Evolutionary conservation across 2,329 filamentous ascomycete species (phyloP), one percentile per base, ranked within the genome.

Genomic region (Eutypa lata): DNA sequence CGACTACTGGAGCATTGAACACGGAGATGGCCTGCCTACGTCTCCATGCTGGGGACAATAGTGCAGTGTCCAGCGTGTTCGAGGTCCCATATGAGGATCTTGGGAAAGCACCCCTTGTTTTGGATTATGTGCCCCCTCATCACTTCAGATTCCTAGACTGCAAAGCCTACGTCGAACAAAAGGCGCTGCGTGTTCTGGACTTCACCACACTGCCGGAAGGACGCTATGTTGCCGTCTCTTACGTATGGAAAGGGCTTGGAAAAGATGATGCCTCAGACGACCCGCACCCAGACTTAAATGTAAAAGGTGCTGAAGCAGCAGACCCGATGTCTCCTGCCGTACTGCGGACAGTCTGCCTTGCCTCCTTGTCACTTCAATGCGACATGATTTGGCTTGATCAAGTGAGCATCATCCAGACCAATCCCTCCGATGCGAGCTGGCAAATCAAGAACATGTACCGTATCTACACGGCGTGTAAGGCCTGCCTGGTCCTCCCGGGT

Each of bases 401-500:
- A 2, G 19, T 59, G 8, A 57, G 57, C 49, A 60, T 60, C 43
- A 47, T 53, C 8, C 57, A 57, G 37, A 47, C 24, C 42, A 47
- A 55, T 47, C n/a, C 22, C 11, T 43, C 50, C 4, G 60, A 62
- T 48, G 59, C 57, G 43, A 46, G 38, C 37, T 62, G 60, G 59
- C 60, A 61, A 46, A 61, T 62, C 33, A 51, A 57, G 43, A 45
- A 49, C 24, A 62, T 62, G 57, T 56, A 51, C 47, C 38, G 50
- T n/a, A 47, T 61, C 13, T 61, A 60, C 54, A 37, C 42, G 31
- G 21, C 47, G 18, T 59, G 56, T 48, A 49, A 51, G 24, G 37
- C 42, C 14, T 62, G 61, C 38, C 22, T 63, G 10, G 49, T 62
- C 24, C 38, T 63, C 21, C 59, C 58, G 8, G 60, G 59, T 16